Conservation (phyloP, 192 early-diverging fungal genomes). For the Podila horticola region DNA sequence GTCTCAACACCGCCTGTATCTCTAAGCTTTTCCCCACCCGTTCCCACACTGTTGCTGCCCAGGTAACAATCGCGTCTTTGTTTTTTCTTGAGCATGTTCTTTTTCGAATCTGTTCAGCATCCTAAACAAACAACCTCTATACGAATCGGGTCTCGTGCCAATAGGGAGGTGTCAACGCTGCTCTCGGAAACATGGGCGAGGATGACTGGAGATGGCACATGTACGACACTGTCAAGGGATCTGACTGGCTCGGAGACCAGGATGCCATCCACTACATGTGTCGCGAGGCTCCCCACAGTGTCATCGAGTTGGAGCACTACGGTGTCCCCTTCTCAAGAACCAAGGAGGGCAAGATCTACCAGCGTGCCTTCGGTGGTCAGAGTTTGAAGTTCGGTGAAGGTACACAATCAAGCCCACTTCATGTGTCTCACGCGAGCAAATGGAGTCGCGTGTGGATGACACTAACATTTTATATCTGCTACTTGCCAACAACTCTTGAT, state of each 20-base stretch:
- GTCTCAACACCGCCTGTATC: constrained; percentile 98
- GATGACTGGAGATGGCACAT: constrained; percentile 99
- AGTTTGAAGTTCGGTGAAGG: constrained; percentile 95
- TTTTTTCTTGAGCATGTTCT: not conserved
- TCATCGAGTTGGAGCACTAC: constrained; percentile 98
- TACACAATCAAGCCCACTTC: constrained; percentile 7
- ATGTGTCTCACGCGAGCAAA: not conserved
- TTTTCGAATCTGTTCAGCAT: not conserved
- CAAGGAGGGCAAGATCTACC: constrained; percentile 97
- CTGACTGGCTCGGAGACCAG: constrained; percentile 99
- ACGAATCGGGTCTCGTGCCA: not conserved
- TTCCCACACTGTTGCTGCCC: constrained; percentile 98
- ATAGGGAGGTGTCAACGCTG: constrained; percentile 98
- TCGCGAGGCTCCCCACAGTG: constrained; percentile 94
- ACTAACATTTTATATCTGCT: not conserved
- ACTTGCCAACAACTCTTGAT: not conserved
- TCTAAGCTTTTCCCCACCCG: constrained; percentile 99
- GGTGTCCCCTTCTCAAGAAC: constrained; percentile 99
- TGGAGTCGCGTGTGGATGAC: not conserved
- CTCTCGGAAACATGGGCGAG: constrained; percentile 98
- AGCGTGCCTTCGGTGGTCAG: constrained; percentile 99
- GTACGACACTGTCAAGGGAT: constrained; percentile 99
- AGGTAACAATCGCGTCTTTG: constrained; percentile 56
- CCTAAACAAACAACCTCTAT: not conserved
- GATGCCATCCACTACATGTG: constrained; percentile 99